Percentiles rank a stretch among this genome's conserved stretches.
phyloP scores from a whole-genome alignment of 352 stramenopile genomes.

The Phytophthora kernoviae region DNA sequence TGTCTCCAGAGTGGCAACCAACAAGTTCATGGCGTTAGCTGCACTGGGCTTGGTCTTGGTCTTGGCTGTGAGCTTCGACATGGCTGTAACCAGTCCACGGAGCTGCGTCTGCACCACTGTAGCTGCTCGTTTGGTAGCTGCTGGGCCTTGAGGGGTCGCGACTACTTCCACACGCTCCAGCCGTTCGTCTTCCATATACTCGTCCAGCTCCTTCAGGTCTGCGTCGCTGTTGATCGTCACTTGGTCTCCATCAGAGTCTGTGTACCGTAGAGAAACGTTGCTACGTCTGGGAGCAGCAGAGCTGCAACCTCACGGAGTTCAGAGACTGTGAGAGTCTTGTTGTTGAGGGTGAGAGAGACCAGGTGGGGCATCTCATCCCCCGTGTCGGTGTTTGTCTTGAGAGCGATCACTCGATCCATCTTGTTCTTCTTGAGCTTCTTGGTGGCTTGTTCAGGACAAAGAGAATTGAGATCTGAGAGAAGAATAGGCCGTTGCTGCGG shows the following conservation, averaged over 20 bases:
- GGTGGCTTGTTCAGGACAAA: slow-evolving; percentile 19
- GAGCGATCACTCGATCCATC: slow-evolving; percentile 37
- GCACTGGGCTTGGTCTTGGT: slow-evolving; percentile 45
- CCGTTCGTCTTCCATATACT: slow-evolving; percentile 60
- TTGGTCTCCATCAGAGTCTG: slow-evolving; percentile 60
- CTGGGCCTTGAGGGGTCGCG: slow-evolving; percentile 19
- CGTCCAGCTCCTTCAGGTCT: slow-evolving; percentile 53
- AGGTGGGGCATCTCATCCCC: slow-evolving; percentile 21
- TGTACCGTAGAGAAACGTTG: slow-evolving; percentile 47
- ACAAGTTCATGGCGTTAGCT: slow-evolving; percentile 40
- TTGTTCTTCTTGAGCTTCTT: slow-evolving; percentile 14
- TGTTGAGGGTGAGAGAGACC: slow-evolving; percentile 30
- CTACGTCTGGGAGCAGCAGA: slow-evolving; percentile 18
- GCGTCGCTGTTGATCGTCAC: slow-evolving; percentile 60
- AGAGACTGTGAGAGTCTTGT: slow-evolving; percentile 27
- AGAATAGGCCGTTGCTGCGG: background rate
- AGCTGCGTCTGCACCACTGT: slow-evolving; percentile 47
- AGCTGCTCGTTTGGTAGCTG: slow-evolving; percentile 6
- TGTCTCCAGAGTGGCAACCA: slow-evolving; percentile 40
- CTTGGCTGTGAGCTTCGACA: slow-evolving; percentile 54
- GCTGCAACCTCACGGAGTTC: slow-evolving; percentile 28
- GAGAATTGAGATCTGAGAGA: slow-evolving; percentile 45
- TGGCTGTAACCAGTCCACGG: slow-evolving; percentile 50
- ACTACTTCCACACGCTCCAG: slow-evolving; percentile 40
- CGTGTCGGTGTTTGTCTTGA: slow-evolving; percentile 21